These are phyloP conservation scores for Caloboletus firmus DNA, from an alignment of 1,284 basidiomycete species.

Conservation along the genomic window DNA sequence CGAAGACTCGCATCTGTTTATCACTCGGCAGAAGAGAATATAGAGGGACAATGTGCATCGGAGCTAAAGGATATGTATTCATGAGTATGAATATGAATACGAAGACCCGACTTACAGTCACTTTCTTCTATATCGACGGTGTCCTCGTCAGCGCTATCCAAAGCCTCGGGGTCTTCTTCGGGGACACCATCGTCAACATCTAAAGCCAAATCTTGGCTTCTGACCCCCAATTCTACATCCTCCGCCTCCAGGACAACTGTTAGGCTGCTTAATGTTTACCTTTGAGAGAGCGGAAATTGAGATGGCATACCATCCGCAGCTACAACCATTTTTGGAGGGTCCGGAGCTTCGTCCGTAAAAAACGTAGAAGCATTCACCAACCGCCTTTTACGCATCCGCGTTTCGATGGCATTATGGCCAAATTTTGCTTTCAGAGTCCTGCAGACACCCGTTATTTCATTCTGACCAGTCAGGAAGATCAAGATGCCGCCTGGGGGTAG, in stretches of 20 bases:
- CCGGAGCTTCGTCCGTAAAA: slow-evolving; percentile 26
- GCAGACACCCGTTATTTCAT: slow-evolving; percentile 92
- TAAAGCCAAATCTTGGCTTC: slow-evolving; percentile 45
- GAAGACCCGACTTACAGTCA: slow-evolving; percentile 51
- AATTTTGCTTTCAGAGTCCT: slow-evolving; percentile 81
- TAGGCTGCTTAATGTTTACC: neutral
- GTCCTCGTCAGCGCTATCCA: slow-evolving; percentile 57
- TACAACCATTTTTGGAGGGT: slow-evolving; percentile 15
- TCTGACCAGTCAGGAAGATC: slow-evolving; percentile 98
- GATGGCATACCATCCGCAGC: slow-evolving; percentile 24
- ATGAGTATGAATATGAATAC: neutral
- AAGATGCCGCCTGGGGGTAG: slow-evolving; percentile 92
- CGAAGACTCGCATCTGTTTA: slow-evolving; percentile 95
- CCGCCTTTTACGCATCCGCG: slow-evolving; percentile 45
- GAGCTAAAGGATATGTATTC: slow-evolving; percentile 48
- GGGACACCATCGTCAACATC: slow-evolving; percentile 57
- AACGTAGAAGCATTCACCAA: slow-evolving; percentile 29
- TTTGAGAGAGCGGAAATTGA: neutral
- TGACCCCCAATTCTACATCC: slow-evolving; percentile 73
- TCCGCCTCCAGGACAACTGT: slow-evolving; percentile 71
- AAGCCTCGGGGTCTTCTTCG: slow-evolving; percentile 48
- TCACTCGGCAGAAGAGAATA: slow-evolving; percentile 98
- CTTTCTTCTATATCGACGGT: slow-evolving; percentile 55
- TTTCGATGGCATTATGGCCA: slow-evolving; percentile 63
- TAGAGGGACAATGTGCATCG: slow-evolving; percentile 87